Conservation (phyloP, 768 basidiomycete genomes). For the Tephrocybe sp. region DNA sequence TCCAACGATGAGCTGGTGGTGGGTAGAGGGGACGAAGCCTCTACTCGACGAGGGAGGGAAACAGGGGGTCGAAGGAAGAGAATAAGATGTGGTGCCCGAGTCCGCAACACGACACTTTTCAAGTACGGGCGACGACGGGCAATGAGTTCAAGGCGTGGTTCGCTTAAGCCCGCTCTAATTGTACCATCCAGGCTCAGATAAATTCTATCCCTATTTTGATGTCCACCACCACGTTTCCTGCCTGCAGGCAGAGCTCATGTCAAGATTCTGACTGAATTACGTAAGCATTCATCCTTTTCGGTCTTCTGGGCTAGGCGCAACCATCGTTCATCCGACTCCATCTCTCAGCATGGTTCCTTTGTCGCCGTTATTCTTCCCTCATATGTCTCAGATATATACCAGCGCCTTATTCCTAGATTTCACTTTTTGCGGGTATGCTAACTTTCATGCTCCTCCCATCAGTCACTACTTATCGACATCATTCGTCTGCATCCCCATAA, state of each 20-base stretch:
- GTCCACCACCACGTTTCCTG: slow-evolving; percentile 69
- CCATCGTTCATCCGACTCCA: neutral
- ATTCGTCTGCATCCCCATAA: slow-evolving; percentile 23
- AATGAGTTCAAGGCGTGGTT: slow-evolving; percentile 52
- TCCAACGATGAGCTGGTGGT: slow-evolving; percentile 31
- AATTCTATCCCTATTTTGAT: slow-evolving; percentile 56
- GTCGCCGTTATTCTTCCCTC: neutral
- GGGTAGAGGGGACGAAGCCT: slow-evolving; percentile 31
- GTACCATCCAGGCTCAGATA: slow-evolving; percentile 41
- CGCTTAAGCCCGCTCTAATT: slow-evolving; percentile 48
- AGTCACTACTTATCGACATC: slow-evolving; percentile 48
- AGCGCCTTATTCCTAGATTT: neutral
- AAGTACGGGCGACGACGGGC: slow-evolving; percentile 43
- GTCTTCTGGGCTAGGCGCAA: neutral
- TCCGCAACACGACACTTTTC: slow-evolving; percentile 51
- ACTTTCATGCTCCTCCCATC: slow-evolving; percentile 35
- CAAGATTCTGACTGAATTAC: slow-evolving; percentile 38
- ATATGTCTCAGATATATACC: neutral
- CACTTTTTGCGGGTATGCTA: neutral
- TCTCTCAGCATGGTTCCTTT: slow-evolving; percentile 1
- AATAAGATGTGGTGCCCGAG: slow-evolving; percentile 43
- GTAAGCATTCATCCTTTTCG: slow-evolving; percentile 34
- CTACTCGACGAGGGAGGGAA: slow-evolving; percentile 33
- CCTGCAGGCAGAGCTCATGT: slow-evolving; percentile 66
- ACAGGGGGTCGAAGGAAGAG: slow-evolving; percentile 24